These are phyloP conservation scores for Excoecaria agallocha DNA, from an alignment of 345 rosid genomes.

Conservation along the genomic window DNA sequence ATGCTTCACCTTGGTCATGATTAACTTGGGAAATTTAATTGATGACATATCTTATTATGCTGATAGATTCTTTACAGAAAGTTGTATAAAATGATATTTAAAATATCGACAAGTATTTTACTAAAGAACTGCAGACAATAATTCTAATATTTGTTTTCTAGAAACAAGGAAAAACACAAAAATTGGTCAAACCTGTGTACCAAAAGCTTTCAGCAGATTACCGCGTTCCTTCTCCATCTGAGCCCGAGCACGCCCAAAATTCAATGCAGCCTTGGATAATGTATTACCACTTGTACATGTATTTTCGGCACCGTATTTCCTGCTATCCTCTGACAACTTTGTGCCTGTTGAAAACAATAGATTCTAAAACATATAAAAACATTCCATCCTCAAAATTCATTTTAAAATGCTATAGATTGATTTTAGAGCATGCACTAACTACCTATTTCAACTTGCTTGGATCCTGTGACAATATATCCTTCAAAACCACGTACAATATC, in stretches of 20 bases:
- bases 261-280: conserved; percentile 67
- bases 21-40: background rate
- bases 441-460: conserved; percentile 95
- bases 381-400: background rate
- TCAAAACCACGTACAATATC: conserved; percentile 92
- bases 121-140: background rate
- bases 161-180: background rate
- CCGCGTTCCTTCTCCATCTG: conserved; percentile 90
- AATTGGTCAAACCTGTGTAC: conserved; percentile 70
- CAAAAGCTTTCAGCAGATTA: conserved; percentile 72
- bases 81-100: conserved; percentile 1
- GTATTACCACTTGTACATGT: conserved; percentile 86
- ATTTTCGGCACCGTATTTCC: conserved; percentile 80
- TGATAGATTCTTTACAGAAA: background rate
- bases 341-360: conserved; percentile 50
- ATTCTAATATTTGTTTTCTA: background rate
- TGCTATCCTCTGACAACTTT: conserved; percentile 78
- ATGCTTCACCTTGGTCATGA: background rate
- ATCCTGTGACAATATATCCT: conserved; percentile 79
- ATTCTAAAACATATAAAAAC: conserved; percentile 7
- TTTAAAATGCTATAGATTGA: background rate
- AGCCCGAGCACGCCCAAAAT: conserved; percentile 65
- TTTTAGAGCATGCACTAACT: conserved; percentile 18
- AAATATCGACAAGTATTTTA: background rate
- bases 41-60: background rate